Base-by-base conservation (phyloP, 2,329 filamentous ascomycete genomes). In the Aspergillus novofumigatus region DNA sequence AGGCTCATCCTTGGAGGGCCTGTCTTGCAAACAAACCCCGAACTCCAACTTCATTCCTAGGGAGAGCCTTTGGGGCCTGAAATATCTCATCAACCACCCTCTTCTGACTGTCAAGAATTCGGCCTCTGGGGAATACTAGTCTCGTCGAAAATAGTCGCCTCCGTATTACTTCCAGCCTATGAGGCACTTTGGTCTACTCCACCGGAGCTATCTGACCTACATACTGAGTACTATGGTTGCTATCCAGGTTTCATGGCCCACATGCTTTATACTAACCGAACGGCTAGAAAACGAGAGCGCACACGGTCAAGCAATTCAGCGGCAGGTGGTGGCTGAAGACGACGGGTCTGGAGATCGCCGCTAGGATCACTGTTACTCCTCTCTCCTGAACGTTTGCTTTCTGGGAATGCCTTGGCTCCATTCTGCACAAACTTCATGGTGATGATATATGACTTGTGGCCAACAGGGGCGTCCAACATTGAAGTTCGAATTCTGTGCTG, bases 261-360 rank as follows among this genome's bases (percentile, higher is more conserved):
- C 59, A 52, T 29, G 29, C 55, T 56, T n/a, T 49, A 45, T 52
- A 59, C 53, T 47, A 49, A n/a, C 23, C 21, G 38, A 52, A 44
- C 52, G 47, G 32, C 55, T 45, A 29, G 52, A 38, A 42, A 38
- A 32, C 21, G 1, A 47, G 21, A 26, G 9, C 14, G 11, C 23
- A 17, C 23, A 47, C 56, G 49, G 52, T 32, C 54, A 55, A 54
- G 53, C 44, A 54, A 49, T 52, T 41, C 54, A 55, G 49, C 28
- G 49, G 51, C 44, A 53, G 51, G 35, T 57, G 50, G 55, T 59
- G 59, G 59, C 54, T 61, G 55, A 53, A 53, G 57, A 42, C 49
- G 53, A 63, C 51, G 56, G 59, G 54, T 47, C 60, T 62, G 53
- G 55, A 61, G 69, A 71, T 71, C 69, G 65, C 65, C 67, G 62